These are phyloP conservation scores for Wallacemonas collosoma DNA, from an alignment of 208 protist species.

Conservation along the genomic window DNA sequence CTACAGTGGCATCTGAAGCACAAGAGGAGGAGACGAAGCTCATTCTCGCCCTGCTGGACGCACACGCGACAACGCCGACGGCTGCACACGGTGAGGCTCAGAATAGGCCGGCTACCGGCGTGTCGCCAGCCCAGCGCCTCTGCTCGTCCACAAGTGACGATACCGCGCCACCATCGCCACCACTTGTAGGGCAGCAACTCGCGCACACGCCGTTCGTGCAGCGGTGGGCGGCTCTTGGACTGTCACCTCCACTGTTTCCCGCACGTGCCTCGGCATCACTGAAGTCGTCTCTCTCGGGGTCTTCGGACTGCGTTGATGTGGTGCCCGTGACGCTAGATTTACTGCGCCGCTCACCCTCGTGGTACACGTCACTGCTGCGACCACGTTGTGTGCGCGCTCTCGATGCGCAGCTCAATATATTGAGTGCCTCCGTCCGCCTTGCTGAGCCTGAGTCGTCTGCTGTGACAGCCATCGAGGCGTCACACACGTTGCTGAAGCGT, in stretches of 20 bases:
- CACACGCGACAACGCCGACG: not conserved
- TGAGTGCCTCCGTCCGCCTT: not conserved
- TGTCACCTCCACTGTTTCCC: no score
- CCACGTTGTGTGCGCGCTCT: not conserved
- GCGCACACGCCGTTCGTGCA: no score
- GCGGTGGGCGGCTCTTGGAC: no score
- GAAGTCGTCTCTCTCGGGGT: no score
- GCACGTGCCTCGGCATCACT: no score
- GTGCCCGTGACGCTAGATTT: not conserved
- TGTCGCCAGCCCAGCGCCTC: no score
- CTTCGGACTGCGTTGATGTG: not conserved
- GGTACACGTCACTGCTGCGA: slow-evolving; percentile 8
- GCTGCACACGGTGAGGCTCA: no score
- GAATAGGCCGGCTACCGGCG: no score
- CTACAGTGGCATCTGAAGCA: not conserved
- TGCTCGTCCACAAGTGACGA: no score
- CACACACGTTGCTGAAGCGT: not conserved
- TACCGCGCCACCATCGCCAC: no score
- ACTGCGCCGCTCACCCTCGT: not conserved
- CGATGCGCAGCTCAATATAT: not conserved
- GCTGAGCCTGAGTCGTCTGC: no score
- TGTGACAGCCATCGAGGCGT: not conserved
- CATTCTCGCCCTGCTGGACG: slow-evolving; percentile 4
- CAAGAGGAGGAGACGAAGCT: slow-evolving; percentile 2
- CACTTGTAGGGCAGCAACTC: no score